These are phyloP conservation scores for Amanita molliuscula DNA, from an alignment of 768 basidiomycete species.

Conservation along the genomic window DNA sequence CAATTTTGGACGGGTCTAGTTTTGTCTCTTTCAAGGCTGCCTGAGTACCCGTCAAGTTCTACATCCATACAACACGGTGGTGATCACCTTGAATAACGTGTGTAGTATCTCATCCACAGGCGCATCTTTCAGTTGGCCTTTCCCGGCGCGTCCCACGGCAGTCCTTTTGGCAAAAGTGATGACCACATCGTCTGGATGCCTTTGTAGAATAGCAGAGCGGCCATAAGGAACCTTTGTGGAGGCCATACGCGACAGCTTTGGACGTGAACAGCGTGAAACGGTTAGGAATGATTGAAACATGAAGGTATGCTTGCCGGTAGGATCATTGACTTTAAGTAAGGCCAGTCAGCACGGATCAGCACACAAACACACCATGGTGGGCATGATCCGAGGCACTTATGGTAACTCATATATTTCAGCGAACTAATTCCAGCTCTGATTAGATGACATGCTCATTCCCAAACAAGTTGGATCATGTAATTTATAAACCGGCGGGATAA, in stretches of 20 bases:
- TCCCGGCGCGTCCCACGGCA: conserved; percentile 81
- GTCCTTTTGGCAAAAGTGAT: conserved; percentile 85
- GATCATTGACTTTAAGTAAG: too few species aligned
- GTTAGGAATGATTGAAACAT: conserved; percentile 10
- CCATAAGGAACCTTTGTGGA: conserved; percentile 34
- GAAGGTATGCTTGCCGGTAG: not conserved
- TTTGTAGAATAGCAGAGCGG: conserved; percentile 46
- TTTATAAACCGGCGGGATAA: too few species aligned
- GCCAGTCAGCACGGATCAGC: too few species aligned
- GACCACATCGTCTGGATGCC: conserved; percentile 77
- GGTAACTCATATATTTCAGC: too few species aligned
- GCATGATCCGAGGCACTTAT: too few species aligned
- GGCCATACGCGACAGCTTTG: conserved; percentile 23
- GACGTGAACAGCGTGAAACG: conserved; percentile 11
- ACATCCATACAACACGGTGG: not conserved
- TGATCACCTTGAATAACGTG: conserved; percentile 65
- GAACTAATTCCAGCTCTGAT: too few species aligned
- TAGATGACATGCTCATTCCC: not conserved
- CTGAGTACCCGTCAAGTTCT: conserved; percentile 22
- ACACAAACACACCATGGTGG: too few species aligned
- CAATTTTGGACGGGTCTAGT: conserved; percentile 61
- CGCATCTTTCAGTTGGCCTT: conserved; percentile 85
- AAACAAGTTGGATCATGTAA: not conserved
- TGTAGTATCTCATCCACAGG: conserved; percentile 82
- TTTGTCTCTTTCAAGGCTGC: conserved; percentile 56